Evolutionary conservation across 225 moss, liverwort and hornwort genomes (phyloP).

Genomic region (Neckera pumila): DNA sequence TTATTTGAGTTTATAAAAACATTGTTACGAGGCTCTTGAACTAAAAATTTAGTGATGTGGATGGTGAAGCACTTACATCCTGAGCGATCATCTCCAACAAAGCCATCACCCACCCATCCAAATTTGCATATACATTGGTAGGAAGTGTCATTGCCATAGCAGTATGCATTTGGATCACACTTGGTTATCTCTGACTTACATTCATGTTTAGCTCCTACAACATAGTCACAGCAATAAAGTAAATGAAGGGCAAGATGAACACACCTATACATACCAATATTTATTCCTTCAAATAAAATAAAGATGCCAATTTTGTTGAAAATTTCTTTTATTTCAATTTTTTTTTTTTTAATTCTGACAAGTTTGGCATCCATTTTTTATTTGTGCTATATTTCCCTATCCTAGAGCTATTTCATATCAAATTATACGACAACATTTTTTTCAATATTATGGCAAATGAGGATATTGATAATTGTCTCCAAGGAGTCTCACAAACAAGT

Average conservation of each 20-base stretch:
- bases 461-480: neutral
- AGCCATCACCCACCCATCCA: slow-evolving; percentile 1
- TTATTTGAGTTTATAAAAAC: no score
- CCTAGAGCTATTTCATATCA: neutral
- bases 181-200: neutral
- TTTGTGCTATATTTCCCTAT: rapidly evolving
- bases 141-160: neutral
- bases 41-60: neutral
- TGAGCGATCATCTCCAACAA: neutral
- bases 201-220: neutral
- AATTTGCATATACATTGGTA: neutral
- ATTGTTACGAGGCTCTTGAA: neutral
- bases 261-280: neutral
- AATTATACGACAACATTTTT: no score
- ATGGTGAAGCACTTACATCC: neutral
- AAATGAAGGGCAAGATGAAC: no score
- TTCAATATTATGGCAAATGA: no score
- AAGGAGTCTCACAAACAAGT: neutral
- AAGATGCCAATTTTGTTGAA: neutral
- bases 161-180: neutral
- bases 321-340: no score
- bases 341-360: no score
- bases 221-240: neutral
- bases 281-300: neutral
- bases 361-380: neutral